These are phyloP conservation scores for Dendrobium chrysotoxum DNA, from an alignment of 106 monocot species.

Conservation along the genomic window DNA sequence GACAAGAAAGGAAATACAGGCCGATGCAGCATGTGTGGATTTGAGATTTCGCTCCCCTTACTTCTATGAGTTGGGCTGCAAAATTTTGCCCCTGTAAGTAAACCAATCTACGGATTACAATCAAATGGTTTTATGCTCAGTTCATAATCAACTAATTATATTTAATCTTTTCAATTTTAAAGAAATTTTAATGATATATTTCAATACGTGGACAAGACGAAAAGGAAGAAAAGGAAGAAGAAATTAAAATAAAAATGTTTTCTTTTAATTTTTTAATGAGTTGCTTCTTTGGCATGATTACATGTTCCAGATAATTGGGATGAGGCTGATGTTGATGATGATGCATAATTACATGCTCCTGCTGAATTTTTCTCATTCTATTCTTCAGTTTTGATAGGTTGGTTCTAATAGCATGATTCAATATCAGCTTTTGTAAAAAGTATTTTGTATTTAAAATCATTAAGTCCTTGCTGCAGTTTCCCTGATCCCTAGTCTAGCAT, in stretches of 20 bases:
- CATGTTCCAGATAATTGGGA: neutral
- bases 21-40: conserved; percentile 90
- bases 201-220: neutral
- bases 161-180: neutral
- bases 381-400: neutral
- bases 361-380: neutral
- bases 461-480: too few relatives aligned
- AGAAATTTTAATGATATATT: neutral
- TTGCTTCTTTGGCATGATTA: neutral
- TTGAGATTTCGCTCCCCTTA: conserved; percentile 64
- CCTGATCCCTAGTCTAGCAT: too few relatives aligned
- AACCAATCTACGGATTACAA: neutral
- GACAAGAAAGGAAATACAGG: conserved; percentile 77
- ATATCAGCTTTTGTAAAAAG: neutral
- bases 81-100: conserved; percentile 67
- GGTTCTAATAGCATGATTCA: neutral
- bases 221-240: neutral
- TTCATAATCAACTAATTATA: neutral
- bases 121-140: too few relatives aligned
- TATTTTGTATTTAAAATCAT: too few relatives aligned
- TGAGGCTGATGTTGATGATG: neutral
- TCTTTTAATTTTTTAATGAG: too few relatives aligned
- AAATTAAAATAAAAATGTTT: too few relatives aligned
- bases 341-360: neutral
- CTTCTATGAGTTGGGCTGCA: conserved; percentile 95